Evolutionary conservation across 2,329 filamentous ascomycete species (phyloP), one percentile per base, ranked within the genome.

Genomic region (Bipolaris gigantea): DNA sequence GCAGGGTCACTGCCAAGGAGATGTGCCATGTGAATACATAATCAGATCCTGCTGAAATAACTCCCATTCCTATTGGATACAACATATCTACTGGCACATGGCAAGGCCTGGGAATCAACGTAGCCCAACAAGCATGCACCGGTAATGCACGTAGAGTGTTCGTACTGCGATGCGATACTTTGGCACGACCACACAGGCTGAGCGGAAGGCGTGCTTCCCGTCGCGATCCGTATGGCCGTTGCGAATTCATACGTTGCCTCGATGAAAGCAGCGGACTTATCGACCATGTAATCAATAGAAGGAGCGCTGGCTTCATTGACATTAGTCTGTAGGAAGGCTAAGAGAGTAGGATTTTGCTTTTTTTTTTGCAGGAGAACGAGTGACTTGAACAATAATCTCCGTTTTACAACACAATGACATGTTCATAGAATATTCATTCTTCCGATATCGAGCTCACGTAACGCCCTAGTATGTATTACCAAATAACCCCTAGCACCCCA

Each of bases 381-480:
- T 21, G 19, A 25, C 21, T 19, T 25, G 35, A 10, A 15, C n/a
- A 16, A 35, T 35, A 8, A 16, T 35, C 3, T 35, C 16, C 33
- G 9, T 16, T 35, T 16, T 9, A 16, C 33, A 35, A 32, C 16
- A 11, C 15, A 5, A 13, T 3, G 3, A 15, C 18, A 16, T 7
- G 15, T 46, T 36, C 30, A 27, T 25, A 25, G 11, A 40, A 30
- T 30, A 34, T 50, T 23, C 18, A 19, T 44, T 39, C 42, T 30
- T 33, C 42, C 18, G 32, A 39, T 23, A n/a, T 44, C 9, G 18
- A 39, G 21, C 30, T 34, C n/a, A 33, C 27, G 34, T 10, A 30
- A 19, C 23, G 16, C 19, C 11, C 33, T 48, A 32, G 32, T 16
- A 50, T 50, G 32, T 16, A 50, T 50, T 53, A 49, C 39, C 32